Percentiles rank a stretch among this genome's conserved stretches.
Conservation (phyloP, 345 rosid species). For the Citrus australasica region DNA sequence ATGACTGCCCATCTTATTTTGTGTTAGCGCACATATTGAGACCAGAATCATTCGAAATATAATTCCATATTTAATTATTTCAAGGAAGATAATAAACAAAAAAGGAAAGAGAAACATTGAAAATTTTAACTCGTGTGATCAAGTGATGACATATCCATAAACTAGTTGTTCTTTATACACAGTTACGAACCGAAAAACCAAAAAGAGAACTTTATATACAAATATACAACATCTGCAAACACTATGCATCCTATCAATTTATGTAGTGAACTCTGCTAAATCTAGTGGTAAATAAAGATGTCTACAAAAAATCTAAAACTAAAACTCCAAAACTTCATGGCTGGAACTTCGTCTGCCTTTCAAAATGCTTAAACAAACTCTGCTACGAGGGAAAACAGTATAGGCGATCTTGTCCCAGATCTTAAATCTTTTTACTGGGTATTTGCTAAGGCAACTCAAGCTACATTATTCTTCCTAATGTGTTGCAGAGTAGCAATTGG, state of each 20-base stretch:
- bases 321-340: background rate
- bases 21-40: background rate
- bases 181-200: background rate
- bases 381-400: background rate
- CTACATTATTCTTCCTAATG: background rate
- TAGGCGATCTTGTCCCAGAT: background rate
- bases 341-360: background rate
- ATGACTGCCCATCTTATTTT: background rate
- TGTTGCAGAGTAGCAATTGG: background rate
- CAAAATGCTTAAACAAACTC: background rate
- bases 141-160: background rate
- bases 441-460: background rate
- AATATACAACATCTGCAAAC: background rate
- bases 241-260: background rate
- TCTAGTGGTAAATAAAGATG: background rate
- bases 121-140: background rate
- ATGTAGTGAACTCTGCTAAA: background rate
- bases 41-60: background rate
- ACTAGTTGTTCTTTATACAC: background rate
- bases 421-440: too few species aligned
- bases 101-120: background rate
- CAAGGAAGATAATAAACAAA: background rate
- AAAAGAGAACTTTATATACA: background rate
- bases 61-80: background rate
- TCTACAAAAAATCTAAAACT: background rate